Evolutionary conservation across 2,329 filamentous ascomycete genomes (phyloP).

Genomic region (Paraphoma sp.): DNA sequence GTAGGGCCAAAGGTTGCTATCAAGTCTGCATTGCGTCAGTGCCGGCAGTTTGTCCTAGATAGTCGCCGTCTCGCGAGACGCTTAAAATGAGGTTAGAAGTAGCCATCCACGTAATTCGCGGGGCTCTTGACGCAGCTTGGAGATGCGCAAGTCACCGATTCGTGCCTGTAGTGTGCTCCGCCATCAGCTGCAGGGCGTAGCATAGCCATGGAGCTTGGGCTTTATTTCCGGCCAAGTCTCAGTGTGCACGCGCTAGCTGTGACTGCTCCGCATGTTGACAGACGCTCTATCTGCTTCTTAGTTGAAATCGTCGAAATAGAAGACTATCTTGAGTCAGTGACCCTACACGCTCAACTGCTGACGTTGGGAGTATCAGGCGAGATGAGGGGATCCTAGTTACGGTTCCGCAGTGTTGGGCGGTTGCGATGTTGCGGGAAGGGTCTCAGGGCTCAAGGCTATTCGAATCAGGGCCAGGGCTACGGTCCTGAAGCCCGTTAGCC

Average conservation of each 20-base stretch:
- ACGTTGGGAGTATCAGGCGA: neutral
- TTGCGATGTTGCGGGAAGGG: neutral
- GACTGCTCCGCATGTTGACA: slow-evolving; percentile 1
- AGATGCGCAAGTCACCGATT: slow-evolving; percentile 8
- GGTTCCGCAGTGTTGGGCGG: neutral
- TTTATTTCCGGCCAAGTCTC: slow-evolving; percentile 9
- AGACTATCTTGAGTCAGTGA: neutral
- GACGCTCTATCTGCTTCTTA: neutral
- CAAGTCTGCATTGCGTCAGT: neutral
- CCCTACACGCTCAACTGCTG: neutral
- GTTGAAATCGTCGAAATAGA: neutral
- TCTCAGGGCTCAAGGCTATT: slow-evolving; percentile 6
- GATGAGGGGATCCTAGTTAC: neutral
- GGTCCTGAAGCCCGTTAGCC: slow-evolving; percentile 8
- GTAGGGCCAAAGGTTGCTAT: neutral
- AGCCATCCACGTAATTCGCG: slow-evolving; percentile 4
- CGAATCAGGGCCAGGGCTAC: slow-evolving; percentile 5
- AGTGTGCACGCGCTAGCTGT: slow-evolving; percentile 4
- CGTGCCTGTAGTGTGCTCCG: slow-evolving; percentile 4
- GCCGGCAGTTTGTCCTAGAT: neutral
- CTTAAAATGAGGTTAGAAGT: slow-evolving; percentile 1
- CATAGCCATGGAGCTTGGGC: slow-evolving; percentile 10
- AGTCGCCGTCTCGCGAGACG: neutral
- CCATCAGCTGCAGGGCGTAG: slow-evolving; percentile 17
- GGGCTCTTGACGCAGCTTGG: neutral